phyloP scores from a whole-genome alignment of 331 rosid species.

The Pyracantha coccinea region DNA sequence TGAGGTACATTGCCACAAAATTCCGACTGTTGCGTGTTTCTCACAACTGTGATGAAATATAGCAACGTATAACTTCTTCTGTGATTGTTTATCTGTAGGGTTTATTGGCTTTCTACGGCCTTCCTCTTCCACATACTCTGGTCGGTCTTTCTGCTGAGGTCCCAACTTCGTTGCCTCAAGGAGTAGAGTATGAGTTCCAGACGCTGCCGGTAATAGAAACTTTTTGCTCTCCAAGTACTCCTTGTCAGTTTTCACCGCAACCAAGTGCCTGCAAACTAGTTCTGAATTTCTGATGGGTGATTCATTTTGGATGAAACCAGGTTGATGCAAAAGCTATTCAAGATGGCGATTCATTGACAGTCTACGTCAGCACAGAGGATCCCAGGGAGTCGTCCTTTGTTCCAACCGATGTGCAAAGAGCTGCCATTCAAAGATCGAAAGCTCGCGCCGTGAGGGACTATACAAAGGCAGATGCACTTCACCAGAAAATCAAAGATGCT shows the following conservation, averaged over 20 bases:
- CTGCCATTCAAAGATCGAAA: constrained; percentile 45
- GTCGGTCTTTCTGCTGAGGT: constrained; percentile 19
- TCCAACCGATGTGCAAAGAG: constrained; percentile 46
- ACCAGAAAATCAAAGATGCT: constrained; percentile 47
- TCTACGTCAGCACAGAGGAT: constrained; percentile 73
- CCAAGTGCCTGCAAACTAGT: background rate
- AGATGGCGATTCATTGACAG: constrained; percentile 89
- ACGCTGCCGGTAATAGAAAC: constrained; percentile 60
- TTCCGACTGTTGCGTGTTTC: background rate
- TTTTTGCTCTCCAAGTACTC: background rate
- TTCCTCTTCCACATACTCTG: background rate
- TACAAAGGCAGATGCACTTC: constrained; percentile 62
- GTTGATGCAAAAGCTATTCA: constrained; percentile 75
- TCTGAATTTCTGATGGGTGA: constrained; percentile 1
- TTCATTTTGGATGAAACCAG: constrained; percentile 29
- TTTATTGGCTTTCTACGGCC: constrained; percentile 73
- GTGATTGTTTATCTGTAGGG: constrained; percentile 37
- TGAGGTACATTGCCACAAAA: constrained; percentile 45
- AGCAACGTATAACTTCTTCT: background rate
- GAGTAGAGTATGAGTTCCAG: constrained; percentile 60
- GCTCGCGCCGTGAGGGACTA: constrained; percentile 48
- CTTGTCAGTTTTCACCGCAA: background rate
- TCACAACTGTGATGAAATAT: background rate
- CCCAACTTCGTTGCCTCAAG: constrained; percentile 58
- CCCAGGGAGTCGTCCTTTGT: constrained; percentile 62